Percentiles rank a stretch among this genome's conserved stretches.
Evolutionary conservation across 2,329 filamentous ascomycete genomes (phyloP).

Genomic region (Pestalotiopsis sp.): DNA sequence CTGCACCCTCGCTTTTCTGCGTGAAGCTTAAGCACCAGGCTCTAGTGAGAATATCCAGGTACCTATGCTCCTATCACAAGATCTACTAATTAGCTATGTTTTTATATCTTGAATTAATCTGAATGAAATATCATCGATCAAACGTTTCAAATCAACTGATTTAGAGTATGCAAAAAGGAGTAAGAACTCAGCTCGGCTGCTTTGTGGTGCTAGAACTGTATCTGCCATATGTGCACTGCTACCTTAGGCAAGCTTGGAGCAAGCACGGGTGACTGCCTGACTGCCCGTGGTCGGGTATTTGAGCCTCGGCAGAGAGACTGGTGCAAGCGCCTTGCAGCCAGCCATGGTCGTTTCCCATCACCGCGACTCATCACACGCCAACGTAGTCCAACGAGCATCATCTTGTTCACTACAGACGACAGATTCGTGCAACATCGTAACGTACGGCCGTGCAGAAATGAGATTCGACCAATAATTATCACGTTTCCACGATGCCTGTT

Average conservation of each 20-base stretch:
- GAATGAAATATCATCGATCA: too few species aligned
- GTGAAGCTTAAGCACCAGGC: background rate
- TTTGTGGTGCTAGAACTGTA: background rate
- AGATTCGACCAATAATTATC: background rate
- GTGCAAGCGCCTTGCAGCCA: background rate
- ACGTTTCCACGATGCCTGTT: constrained; percentile 67
- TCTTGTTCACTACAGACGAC: background rate
- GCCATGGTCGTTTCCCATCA: background rate
- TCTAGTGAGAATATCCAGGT: too few species aligned
- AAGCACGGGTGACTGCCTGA: background rate
- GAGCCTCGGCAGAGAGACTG: background rate
- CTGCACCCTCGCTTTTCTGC: background rate
- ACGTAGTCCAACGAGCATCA: background rate
- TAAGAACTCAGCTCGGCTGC: too few species aligned
- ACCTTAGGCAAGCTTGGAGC: background rate
- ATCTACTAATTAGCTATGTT: too few species aligned
- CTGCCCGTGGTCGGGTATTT: background rate
- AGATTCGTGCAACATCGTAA: background rate
- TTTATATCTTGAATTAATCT: too few species aligned
- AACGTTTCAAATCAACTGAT: too few species aligned
- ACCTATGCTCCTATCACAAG: too few species aligned
- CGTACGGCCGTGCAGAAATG: background rate
- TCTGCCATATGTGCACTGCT: background rate
- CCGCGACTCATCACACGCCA: background rate
- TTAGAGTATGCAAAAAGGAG: too few species aligned